phyloP scores from a whole-genome alignment of 2,329 filamentous ascomycete species.

The Pseudogymnoascus pannorum region DNA sequence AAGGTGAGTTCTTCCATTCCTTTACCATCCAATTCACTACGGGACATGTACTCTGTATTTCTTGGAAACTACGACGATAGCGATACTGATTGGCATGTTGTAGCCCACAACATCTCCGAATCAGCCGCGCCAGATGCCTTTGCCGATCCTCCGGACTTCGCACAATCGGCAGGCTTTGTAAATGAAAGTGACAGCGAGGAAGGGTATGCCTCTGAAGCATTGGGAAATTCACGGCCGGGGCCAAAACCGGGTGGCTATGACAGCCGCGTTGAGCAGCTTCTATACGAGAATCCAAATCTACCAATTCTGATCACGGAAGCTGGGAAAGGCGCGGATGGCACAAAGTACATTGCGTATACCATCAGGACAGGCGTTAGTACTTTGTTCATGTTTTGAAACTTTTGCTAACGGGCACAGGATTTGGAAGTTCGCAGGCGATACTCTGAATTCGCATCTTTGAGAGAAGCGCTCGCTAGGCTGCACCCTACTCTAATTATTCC shows the following conservation, averaged over 20 bases:
- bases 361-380: constrained; percentile 77
- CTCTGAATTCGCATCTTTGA: constrained; percentile 89
- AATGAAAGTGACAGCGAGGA: constrained; percentile 39
- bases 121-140: constrained; percentile 63
- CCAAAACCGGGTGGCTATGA: constrained; percentile 82
- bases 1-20: constrained; percentile 39
- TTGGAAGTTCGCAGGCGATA: constrained; percentile 91
- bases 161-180: constrained; percentile 19
- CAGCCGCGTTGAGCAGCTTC: constrained; percentile 92
- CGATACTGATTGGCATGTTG: constrained; percentile 38
- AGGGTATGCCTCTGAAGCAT: constrained; percentile 35
- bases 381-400: not conserved
- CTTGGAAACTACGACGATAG: constrained; percentile 29
- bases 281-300: constrained; percentile 88
- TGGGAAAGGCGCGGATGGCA: constrained; percentile 88
- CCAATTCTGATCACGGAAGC: constrained; percentile 90
- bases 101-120: constrained; percentile 56
- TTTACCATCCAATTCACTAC: constrained; percentile 12
- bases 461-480: constrained; percentile 79
- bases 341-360: constrained; percentile 93
- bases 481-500: constrained; percentile 95
- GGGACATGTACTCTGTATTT: constrained; percentile 34
- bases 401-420: constrained; percentile 50
- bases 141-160: constrained; percentile 28
- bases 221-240: constrained; percentile 42